Evolutionary conservation across 2,329 filamentous ascomycete genomes (phyloP), one percentile per base, ranked within the genome.

Genomic region (Incumbomyces delicatus): DNA sequence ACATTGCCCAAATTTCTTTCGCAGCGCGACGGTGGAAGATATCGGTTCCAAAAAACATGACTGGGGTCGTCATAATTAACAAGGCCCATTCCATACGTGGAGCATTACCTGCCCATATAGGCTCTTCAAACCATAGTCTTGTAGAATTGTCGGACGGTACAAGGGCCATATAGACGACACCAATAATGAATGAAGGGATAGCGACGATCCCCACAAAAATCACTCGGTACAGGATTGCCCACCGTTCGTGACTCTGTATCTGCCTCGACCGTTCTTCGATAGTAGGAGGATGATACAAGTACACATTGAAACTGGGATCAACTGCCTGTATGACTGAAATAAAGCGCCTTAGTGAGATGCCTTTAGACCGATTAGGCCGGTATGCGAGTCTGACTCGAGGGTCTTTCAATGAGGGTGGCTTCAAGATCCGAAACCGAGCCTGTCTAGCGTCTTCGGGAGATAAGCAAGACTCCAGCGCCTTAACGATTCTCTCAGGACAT

Each of bases 111-210:
- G 76, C 78, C 54, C 74, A 76, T 71, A 86, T 83, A 0, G 80
- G 78, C 51, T 74, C 62, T 76, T 87, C 88, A 38, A 94, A 66
- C 55, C 78, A 87, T 52, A 70, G 69, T 47, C 80, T 79, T 12
- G 73, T 72, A 0, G 64, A 53, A 54, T 87, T 75, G 1, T 71
- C 64, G 2, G 71, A 63, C 0, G 81, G 70, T 0, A 95, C 74
- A 1, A 95, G 72, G 50, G 77, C 87, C 89, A 95, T 95, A 67
- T 87, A 94, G 1, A 94, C 80, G 44, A 95, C 86, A 2, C 90
- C 89, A 34, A 95, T 80, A 42, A 94, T 63, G 56, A 95, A 88
- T 0, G 85, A 87, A 2, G 89, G 89, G 36, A 95, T 81, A 16
- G 84, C 81, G 5, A 84, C 69, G 22, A 83, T 57, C 27, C 83